Base-by-base conservation (phyloP, 202 grass and related monocot species). In the Schoenoplectus triqueter region DNA sequence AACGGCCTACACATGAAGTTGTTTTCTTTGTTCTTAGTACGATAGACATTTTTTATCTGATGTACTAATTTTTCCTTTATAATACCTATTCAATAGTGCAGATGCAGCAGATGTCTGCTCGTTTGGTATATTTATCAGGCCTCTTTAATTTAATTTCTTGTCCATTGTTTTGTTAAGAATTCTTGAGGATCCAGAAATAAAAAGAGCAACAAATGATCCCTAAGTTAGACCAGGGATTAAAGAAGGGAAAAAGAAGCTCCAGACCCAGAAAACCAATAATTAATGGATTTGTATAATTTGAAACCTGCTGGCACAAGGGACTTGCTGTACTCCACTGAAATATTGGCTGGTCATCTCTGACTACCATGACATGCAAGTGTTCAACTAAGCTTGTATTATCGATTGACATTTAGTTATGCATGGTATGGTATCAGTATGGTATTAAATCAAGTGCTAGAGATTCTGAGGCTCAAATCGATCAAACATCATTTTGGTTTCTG, bases 11-110 rank as follows among this genome's bases (percentile, higher is more conserved):
- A 55, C 52, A 75, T 5, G 19, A 18, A 51, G 72, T 49, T 19
- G 41, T 22, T n/a, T 59, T 14, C 51, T 77, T 56, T 57, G 21
- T 39, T 40, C 51, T 57, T 11, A 56, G 15, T 10, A 72, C 14
- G 46, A 51, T 50, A 73, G 6, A 73, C 10, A 6, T 14, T 68
- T 68, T 42, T 42, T 4, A 68, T 73, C 17, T 78, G 3, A 59
- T 51, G 3, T 78, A 60, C 22, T 78, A 56, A 15, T 77, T 78
- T 78, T n/a, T 59, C 42, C 55, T n/a, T 78, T 8, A n/a, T 41
- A 15, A 17, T 57, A 59, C 22, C 59, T 54, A 17, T 75, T 21
- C 3, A 5, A 51, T 49, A 44, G 52, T 10, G 13, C 22, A 60
- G 56, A 60, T 1, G 56, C 56, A 60, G 0, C 11, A 60, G 56